Evolutionary conservation across 2,329 filamentous ascomycete genomes (phyloP), one percentile per base, ranked within the genome.

Genomic region (Phaeosphaeria sp.): DNA sequence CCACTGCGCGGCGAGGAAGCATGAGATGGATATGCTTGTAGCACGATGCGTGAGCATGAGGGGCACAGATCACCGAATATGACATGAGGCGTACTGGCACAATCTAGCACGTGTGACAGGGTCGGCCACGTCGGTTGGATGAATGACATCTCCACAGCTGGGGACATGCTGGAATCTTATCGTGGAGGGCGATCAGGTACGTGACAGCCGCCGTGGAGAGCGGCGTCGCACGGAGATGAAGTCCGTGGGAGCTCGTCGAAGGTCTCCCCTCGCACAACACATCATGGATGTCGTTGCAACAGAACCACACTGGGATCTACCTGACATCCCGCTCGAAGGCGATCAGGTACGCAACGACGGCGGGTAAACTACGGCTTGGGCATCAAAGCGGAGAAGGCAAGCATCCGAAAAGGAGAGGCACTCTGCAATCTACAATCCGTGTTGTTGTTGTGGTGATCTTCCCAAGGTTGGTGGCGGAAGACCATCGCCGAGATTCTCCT

Each of bases 21-120:
- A 50, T 55, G 46, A 57, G 56, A 57, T 53, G 52, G 36, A 17
- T 39, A 54, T 44, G 54, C 52, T 56, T 51, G 52, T 49, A 46
- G 47, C 22, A 43, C 21, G 46, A 49, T 42, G 36, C 39, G 46
- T 23, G 43, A 47, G 30, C 27, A 57, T 42, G 52, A 58, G 50
- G 22, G 42, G 43, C 44, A 47, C 50, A 52, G 39, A 36, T 39
- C 27, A 49, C n/a, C 21, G 27, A 49, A 17, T 18, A 36, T 23
- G 25, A 46, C 22, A 36, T 49, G 47, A 49, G 30, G 47, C 47
- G 47, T 22, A 17, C 33, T 36, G 27, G 47, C 25, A 33, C 27
- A 18, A 15, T 22, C 30, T 22, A 13, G 13, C 13, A 22, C 36
- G 15, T 5, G 4, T 49, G 11, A 20, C 33, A 49, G 47, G 47